These are phyloP conservation scores for Sparassis latifolia DNA, from an alignment of 1,284 basidiomycete species.

Conservation along the genomic window DNA sequence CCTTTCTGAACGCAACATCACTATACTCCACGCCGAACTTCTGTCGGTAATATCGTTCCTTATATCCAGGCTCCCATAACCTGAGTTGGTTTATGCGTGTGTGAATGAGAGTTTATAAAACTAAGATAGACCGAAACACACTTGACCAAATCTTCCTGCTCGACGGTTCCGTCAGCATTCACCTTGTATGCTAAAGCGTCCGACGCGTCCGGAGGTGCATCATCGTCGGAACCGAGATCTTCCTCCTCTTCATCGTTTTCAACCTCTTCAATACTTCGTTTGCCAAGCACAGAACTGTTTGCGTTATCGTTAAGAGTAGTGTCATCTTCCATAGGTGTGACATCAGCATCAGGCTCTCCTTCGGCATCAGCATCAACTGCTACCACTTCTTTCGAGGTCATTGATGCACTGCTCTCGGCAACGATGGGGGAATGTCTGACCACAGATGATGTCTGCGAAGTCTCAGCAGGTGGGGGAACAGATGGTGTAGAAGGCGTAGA, in stretches of 20 bases:
- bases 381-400: conserved; percentile 4
- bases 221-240: conserved; percentile 35
- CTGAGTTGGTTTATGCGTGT: conserved; percentile 31
- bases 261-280: conserved; percentile 61
- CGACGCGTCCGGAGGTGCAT: conserved; percentile 36
- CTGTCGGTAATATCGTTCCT: conserved; percentile 89
- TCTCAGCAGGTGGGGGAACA: conserved; percentile 10
- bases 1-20: conserved; percentile 70
- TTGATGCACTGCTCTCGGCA: conserved; percentile 4
- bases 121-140: conserved; percentile 33
- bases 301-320: conserved; percentile 11
- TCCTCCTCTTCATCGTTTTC: conserved; percentile 32
- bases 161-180: conserved; percentile 82
- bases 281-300: conserved; percentile 40
- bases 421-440: conserved; percentile 18
- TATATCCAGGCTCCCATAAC: conserved; percentile 93
- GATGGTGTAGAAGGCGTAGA: conserved; percentile 15
- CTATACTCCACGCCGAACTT: conserved; percentile 83
- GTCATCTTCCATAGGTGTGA: conserved; percentile 6
- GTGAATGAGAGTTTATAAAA: too few relatives aligned
- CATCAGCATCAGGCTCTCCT: conserved; percentile 10
- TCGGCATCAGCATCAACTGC: conserved; percentile 16
- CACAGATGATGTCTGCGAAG: conserved; percentile 5
- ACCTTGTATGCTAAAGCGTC: conserved; percentile 59
- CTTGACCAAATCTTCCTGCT: conserved; percentile 92